A percentile compares a stretch with the other conserved stretches of the same genome.
Conservation (phyloP, 1,284 basidiomycete species). For the Boletus mariae region DNA sequence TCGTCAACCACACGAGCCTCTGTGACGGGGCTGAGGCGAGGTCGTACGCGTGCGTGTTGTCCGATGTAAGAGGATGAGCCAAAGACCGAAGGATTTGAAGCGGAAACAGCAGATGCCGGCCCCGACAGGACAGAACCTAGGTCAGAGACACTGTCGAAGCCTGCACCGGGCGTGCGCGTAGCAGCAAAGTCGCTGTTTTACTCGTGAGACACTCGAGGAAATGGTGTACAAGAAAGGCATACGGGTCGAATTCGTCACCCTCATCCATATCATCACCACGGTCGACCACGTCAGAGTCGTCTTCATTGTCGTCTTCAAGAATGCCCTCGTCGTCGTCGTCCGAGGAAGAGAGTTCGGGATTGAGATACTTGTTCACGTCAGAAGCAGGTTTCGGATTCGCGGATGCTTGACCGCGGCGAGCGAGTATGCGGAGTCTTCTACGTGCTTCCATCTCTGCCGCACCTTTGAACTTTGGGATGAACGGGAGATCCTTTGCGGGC, state of each 20-base stretch:
- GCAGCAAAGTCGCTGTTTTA: constrained; percentile 46
- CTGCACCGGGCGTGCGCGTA: constrained; percentile 42
- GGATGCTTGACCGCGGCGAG: constrained; percentile 44
- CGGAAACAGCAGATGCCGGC: constrained; percentile 45
- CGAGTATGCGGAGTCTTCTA: constrained; percentile 56
- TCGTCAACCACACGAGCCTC: constrained; percentile 40
- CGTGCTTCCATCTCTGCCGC: constrained; percentile 77
- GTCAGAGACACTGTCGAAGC: constrained; percentile 59
- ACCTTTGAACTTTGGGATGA: constrained; percentile 70
- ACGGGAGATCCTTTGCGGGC: constrained; percentile 50
- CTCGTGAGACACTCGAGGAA: constrained; percentile 1
- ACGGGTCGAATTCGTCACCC: constrained; percentile 76
- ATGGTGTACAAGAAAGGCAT: constrained; percentile 29
- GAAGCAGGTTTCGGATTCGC: constrained; percentile 29
- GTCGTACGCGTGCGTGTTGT: constrained; percentile 40
- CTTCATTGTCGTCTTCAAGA: constrained; percentile 40
- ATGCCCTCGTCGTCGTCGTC: constrained; percentile 49
- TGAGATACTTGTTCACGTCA: constrained; percentile 29
- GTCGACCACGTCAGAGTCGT: constrained; percentile 50
- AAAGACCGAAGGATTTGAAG: constrained; percentile 49
- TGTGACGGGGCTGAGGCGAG: constrained; percentile 66
- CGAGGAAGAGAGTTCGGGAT: constrained; percentile 51
- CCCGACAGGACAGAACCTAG: constrained; percentile 52
- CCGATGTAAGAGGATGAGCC: constrained; percentile 44
- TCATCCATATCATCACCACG: constrained; percentile 55